Evolutionary conservation across 2,329 filamentous ascomycete genomes (phyloP).

Genomic region (Didymella keratinophila): DNA sequence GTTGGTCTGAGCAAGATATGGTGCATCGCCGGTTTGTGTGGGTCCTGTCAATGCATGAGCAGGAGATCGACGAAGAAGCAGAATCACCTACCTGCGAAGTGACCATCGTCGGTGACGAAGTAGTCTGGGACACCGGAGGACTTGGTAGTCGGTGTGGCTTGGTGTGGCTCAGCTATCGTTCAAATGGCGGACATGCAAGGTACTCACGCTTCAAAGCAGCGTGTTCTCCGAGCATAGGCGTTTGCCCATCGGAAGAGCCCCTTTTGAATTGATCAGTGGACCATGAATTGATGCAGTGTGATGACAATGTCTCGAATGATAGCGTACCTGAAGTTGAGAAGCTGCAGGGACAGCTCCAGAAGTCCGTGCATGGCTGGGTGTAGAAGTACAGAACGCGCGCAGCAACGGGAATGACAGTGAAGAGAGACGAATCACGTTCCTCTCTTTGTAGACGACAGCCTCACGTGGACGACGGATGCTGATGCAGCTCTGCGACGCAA

Average conservation of each 20-base stretch:
- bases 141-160: conserved; percentile 33
- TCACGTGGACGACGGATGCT: conserved; percentile 4
- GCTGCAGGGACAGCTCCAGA: conserved; percentile 36
- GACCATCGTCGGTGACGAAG: conserved; percentile 43
- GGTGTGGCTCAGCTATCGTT: conserved; percentile 17
- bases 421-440: background rate
- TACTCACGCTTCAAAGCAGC: conserved; percentile 34
- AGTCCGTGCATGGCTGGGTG: conserved; percentile 34
- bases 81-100: conserved; percentile 35
- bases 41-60: conserved; percentile 58
- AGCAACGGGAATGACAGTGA: conserved; percentile 15
- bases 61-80: background rate
- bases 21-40: conserved; percentile 72
- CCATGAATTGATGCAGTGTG: background rate
- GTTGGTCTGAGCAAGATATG: conserved; percentile 76
- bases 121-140: conserved; percentile 42
- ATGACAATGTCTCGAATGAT: background rate
- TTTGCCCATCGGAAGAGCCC: conserved; percentile 25
- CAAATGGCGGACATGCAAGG: conserved; percentile 4
- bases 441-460: background rate
- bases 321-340: conserved; percentile 35
- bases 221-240: conserved; percentile 26
- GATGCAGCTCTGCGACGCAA: conserved; percentile 15
- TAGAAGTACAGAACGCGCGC: background rate
- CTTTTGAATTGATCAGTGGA: conserved; percentile 3